Conservation (phyloP, 176 grass and related monocot genomes). For the Raddia guianensis region DNA sequence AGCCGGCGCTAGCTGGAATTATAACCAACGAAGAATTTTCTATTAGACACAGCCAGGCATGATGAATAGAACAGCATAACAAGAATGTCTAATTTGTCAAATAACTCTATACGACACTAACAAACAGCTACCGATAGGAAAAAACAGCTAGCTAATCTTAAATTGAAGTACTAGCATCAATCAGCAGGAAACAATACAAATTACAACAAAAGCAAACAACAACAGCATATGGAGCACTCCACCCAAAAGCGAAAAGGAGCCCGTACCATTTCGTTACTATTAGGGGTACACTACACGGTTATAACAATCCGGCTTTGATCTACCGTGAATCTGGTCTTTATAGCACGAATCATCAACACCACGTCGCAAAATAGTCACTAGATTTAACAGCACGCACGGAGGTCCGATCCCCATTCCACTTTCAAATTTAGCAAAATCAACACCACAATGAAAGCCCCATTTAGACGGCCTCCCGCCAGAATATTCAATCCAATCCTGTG, state of each 20-base stretch:
- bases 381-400: constrained; percentile 24
- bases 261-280: constrained; percentile 5
- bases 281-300: neutral
- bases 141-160: constrained; percentile 18
- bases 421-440: constrained; percentile 32
- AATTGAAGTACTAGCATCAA: constrained; percentile 8
- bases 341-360: neutral
- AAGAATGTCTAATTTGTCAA: neutral
- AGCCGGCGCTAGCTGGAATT: neutral
- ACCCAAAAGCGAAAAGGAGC: constrained; percentile 15
- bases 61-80: neutral
- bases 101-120: neutral
- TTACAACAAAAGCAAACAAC: neutral
- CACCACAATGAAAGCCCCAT: constrained; percentile 9
- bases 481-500: no score
- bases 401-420: constrained; percentile 48
- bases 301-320: constrained; percentile 27
- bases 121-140: neutral
- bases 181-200: neutral
- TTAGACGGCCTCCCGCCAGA: constrained; percentile 24
- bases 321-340: constrained; percentile 39
- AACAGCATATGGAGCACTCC: constrained; percentile 25
- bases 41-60: neutral
- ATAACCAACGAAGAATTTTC: neutral
- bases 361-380: constrained; percentile 8